Evolutionary conservation across 2,329 filamentous ascomycete species (phyloP).

Genomic region (Scopulariopsis brevicaulis): DNA sequence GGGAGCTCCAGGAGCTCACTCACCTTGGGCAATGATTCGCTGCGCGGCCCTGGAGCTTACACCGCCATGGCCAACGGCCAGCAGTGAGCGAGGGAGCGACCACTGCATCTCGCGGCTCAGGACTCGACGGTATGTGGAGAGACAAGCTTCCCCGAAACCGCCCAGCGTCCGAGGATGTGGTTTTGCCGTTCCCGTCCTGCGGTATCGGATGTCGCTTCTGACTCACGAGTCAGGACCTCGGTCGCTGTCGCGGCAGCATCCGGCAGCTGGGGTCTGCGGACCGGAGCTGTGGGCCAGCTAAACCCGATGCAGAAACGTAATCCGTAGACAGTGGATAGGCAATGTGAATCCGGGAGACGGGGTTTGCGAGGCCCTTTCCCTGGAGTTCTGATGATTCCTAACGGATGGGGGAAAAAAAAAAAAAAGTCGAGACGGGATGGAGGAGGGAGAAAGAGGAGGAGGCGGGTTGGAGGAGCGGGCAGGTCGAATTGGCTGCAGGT

Average conservation of each 20-base stretch:
- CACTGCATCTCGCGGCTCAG: neutral
- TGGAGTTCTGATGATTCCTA: neutral
- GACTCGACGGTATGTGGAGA: neutral
- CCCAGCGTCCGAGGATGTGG: neutral
- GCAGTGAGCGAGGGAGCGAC: slow-evolving; percentile 2
- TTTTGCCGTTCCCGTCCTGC: too few relatives aligned
- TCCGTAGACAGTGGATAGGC: too few relatives aligned
- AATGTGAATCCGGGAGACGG: too few relatives aligned
- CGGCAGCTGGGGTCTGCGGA: neutral
- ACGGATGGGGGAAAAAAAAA: neutral
- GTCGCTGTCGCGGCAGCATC: neutral
- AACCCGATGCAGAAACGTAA: neutral
- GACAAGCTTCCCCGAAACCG: neutral
- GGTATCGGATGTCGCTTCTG: neutral
- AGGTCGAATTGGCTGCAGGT: neutral
- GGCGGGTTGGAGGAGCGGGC: too few relatives aligned
- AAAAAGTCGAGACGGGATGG: neutral
- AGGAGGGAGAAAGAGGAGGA: too few relatives aligned
- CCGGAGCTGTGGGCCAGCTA: neutral
- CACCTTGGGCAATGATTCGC: slow-evolving; percentile 3
- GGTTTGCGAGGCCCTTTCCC: too few relatives aligned
- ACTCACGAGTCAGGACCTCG: neutral
- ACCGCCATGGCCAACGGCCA: slow-evolving; percentile 4
- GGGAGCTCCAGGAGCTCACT: neutral
- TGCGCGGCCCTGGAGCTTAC: slow-evolving; percentile 3